phyloP scores from a whole-genome alignment of 139 green algal genomes.

The Volvox africanus region DNA sequence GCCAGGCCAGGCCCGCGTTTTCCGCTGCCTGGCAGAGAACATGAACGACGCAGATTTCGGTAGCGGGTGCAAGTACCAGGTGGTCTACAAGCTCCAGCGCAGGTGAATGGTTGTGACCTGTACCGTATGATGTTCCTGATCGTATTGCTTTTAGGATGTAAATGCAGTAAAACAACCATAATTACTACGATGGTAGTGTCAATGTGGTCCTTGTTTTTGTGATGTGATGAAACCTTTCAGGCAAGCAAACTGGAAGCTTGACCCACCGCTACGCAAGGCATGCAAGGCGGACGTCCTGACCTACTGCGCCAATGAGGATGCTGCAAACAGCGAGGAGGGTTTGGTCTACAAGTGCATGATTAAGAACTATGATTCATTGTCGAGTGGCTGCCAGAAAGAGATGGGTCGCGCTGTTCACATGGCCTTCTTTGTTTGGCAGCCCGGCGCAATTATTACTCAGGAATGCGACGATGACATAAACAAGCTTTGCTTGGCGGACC shows the following conservation, averaged over 20 bases:
- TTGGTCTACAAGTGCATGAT: conserved; percentile 84
- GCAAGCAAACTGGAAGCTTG: conserved; percentile 82
- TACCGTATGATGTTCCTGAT: background rate
- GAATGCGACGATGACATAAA: conserved; percentile 82
- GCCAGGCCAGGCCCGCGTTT: conserved; percentile 70
- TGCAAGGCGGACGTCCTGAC: conserved; percentile 72
- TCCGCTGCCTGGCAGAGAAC: conserved; percentile 83
- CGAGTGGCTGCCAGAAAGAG: conserved; percentile 76
- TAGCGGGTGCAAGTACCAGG: conserved; percentile 66
- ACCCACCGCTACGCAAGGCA: conserved; percentile 73
- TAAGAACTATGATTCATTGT: conserved; percentile 60
- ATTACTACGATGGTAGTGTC: too few species aligned
- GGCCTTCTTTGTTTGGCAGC: conserved; percentile 86
- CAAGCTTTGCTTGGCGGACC: conserved; percentile 62
- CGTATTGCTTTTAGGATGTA: background rate
- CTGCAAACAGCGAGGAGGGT: conserved; percentile 51
- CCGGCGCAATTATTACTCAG: conserved; percentile 69
- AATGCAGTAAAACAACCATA: background rate
- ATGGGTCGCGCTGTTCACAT: conserved; percentile 84
- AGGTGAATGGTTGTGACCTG: conserved; percentile 41
- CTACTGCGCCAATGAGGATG: conserved; percentile 72
- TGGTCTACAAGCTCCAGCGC: conserved; percentile 74
- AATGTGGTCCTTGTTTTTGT: too few species aligned
- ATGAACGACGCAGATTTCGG: conserved; percentile 83
- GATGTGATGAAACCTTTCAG: conserved; percentile 2